Evolutionary conservation across 1,284 basidiomycete genomes (phyloP), one percentile per base, ranked within the genome.

Genomic region (Heliocybe sulcata): DNA sequence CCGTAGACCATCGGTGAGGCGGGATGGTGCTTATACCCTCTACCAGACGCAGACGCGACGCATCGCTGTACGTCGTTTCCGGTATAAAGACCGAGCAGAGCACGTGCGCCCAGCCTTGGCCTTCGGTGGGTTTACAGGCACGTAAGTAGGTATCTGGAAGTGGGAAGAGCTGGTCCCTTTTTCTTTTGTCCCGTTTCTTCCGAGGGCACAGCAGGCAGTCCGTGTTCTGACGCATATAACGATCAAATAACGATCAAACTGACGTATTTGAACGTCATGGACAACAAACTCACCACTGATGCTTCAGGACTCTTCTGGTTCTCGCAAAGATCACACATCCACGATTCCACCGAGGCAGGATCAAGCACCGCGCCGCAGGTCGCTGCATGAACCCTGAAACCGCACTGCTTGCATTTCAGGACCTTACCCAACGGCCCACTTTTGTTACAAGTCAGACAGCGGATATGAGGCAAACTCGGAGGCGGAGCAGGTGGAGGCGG

Each of bases 61-160:
- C 79, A 67, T 94, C 87, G 22, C 89, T 87, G 68, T 88, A 96
- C 19, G 76, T 77, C 6, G 95, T 74, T 64, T 97, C 94, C 2
- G 89, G 87, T 29, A 87, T 83, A 72, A 94, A 98, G 0, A 91
- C 82, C 1, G 94, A 83, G 71, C 96, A 98, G 1, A 98, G 69
- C 20, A 94, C 76, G 67, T 99, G 96, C 0, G 86, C 86, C 92
- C 94, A 98, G 58, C 92, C 90, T 69, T 90, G 88, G 25, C 92
- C 90, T 72, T 98, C 96, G 0, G 95, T 98, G 3, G 92, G 92
- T 68, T 98, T 98, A 66, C 90, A 85, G 2, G 87, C 90, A 42
- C 92, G 87, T 35, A 98, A 74, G 62, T 88, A 87, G 14, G 83
- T 81, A 62, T 90, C 85, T 1, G 79, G 64, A n/a, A 72, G 68